Conservation (phyloP, 2,329 filamentous ascomycete species). For the Amauroascus verrucosus region DNA sequence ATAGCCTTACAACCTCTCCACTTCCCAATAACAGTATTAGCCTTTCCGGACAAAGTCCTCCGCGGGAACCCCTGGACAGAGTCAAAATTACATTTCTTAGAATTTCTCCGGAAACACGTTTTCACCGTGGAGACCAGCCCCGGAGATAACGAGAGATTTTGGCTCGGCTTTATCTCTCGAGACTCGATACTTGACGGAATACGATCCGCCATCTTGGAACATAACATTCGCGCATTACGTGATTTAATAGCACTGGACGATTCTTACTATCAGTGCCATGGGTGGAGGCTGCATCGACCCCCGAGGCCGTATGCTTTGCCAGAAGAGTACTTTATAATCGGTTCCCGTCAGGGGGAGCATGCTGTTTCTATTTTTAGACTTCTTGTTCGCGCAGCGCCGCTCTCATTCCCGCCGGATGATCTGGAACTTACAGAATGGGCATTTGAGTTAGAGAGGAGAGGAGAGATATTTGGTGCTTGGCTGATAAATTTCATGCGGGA, state of each 20-base stretch:
- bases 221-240: slow-evolving; percentile 25
- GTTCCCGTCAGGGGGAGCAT: slow-evolving; percentile 19
- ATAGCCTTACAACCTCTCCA: background rate
- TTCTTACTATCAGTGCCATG: slow-evolving; percentile 19
- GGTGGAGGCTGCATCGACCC: background rate
- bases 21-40: slow-evolving; percentile 1
- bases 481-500: slow-evolving; percentile 19
- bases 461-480: slow-evolving; percentile 26
- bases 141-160: too few relatives aligned
- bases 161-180: background rate
- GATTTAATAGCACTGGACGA: slow-evolving; percentile 33
- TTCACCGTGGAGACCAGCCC: slow-evolving; percentile 9
- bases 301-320: slow-evolving; percentile 24
- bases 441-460: slow-evolving; percentile 18
- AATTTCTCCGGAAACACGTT: slow-evolving; percentile 25
- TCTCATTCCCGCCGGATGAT: slow-evolving; percentile 30
- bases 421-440: slow-evolving; percentile 31
- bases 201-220: slow-evolving; percentile 28
- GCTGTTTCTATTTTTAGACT: slow-evolving; percentile 24
- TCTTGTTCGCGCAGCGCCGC: slow-evolving; percentile 30
- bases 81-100: slow-evolving; percentile 26
- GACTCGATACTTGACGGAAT: slow-evolving; percentile 32
- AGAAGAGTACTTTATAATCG: slow-evolving; percentile 27
- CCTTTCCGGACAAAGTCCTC: slow-evolving; percentile 26
- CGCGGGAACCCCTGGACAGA: slow-evolving; percentile 23